Evolutionary conservation across 306 rosid genomes (phyloP), one percentile per base, ranked within the genome.

Genomic region (Canavalia ensiformis): DNA sequence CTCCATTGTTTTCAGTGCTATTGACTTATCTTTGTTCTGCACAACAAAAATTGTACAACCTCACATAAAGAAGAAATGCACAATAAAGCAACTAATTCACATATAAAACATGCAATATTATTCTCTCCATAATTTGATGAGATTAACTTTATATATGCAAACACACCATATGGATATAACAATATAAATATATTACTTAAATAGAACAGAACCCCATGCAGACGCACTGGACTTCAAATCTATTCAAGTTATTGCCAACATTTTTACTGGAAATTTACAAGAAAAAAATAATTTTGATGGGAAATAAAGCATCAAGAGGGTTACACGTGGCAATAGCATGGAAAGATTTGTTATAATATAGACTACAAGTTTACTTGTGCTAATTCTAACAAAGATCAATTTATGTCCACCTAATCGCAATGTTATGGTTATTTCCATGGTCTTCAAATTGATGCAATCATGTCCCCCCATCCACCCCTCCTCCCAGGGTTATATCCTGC

Each of bases 1-100:
- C 94, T 96, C 97, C 98, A 96, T 93, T 33, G 99, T 90, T 86
- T 96, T 96, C 82, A 96, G 87, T 7, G 97, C 78, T 81, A 88
- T 87, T 71, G 99, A 93, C 89, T 91, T 96, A 57, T 90, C 98
- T 52, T 88, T 96, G 85, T 90, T 92, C 99, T 96, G 97, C 85
- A 86, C 8, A 54, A 84, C 65, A 77, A 52, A 84, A 84, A 46
- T 69, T 56, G 79, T 9, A 74, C n/a, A 12, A 49, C 58, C 78
- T 65, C 83, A 45, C 46, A 44, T 80, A 50, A 80, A 76, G 69
- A 67, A 56, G 33, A 75, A 67, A 45, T 35, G 54, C 42, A 59
- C 8, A 28, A 66, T 39, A 81, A 42, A 44, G 41, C 60, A 83
- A 76, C 56, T 67, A 58, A 25, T 37, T 64, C 44, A 80, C 66